Evolutionary conservation across 1,139 yeast species (phyloP).

Genomic region (Sugiyamaella novakii): DNA sequence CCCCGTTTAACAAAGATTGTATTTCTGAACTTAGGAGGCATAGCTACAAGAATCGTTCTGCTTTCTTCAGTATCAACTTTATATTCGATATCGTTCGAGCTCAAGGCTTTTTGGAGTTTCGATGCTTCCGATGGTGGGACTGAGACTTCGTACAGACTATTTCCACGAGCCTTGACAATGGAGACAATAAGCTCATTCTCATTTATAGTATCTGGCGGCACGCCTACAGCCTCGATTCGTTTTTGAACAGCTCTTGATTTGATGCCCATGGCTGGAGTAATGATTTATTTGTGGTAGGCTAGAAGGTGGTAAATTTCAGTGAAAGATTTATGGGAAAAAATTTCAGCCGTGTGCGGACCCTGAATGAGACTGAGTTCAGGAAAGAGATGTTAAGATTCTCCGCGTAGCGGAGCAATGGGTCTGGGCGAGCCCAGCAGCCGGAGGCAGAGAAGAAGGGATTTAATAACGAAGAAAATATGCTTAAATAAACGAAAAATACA

Average conservation of each 20-base stretch:
- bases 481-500: too few species aligned
- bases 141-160: slow-evolving; percentile 38
- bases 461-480: too few species aligned
- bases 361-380: too few species aligned
- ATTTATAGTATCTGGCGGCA: slow-evolving; percentile 38
- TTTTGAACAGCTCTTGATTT: slow-evolving; percentile 33
- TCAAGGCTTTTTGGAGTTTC: slow-evolving; percentile 22
- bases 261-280: slow-evolving; percentile 30
- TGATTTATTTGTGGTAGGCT: too few species aligned
- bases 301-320: too few species aligned
- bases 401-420: neutral
- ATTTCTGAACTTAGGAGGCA: slow-evolving; percentile 45
- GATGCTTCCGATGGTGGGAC: slow-evolving; percentile 33
- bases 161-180: slow-evolving; percentile 40
- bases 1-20: slow-evolving; percentile 45
- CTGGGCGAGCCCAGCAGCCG: neutral
- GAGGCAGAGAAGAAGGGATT: too few species aligned
- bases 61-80: slow-evolving; percentile 20
- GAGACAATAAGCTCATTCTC: slow-evolving; percentile 39
- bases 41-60: slow-evolving; percentile 35
- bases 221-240: slow-evolving; percentile 34
- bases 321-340: too few species aligned
- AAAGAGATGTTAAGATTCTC: too few species aligned
- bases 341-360: slow-evolving; percentile 10
- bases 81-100: slow-evolving; percentile 10